A percentile compares a stretch with the other conserved stretches of the same genome.
Conservation (phyloP, 441 rosid genomes). For the Viola pubescens region DNA sequence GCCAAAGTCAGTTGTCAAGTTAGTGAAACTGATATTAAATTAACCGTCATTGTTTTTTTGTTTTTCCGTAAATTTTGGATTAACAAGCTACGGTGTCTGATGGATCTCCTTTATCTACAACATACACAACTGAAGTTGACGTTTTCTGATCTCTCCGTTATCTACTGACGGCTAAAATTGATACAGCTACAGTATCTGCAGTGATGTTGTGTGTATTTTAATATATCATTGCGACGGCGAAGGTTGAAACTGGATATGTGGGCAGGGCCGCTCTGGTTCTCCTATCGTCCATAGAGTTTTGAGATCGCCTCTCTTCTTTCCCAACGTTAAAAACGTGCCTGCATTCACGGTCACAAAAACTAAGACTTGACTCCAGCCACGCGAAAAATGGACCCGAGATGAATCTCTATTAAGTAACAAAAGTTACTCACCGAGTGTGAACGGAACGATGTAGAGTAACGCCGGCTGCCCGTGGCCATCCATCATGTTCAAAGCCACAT, state of each 20-base stretch:
- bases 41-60: no score
- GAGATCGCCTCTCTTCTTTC: constrained; percentile 86
- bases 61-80: no score
- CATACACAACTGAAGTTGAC: constrained; percentile 4
- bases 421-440: constrained; percentile 53
- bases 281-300: constrained; percentile 80
- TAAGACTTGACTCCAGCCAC: neutral
- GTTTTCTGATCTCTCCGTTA: neutral
- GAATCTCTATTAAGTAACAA: neutral
- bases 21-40: no score
- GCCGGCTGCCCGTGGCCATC: constrained; percentile 92
- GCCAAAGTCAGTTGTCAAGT: no score
- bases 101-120: constrained; percentile 5
- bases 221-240: constrained; percentile 10
- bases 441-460: constrained; percentile 75
- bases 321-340: constrained; percentile 77
- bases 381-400: neutral
- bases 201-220: no score
- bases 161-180: neutral
- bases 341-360: constrained; percentile 15
- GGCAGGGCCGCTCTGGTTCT: constrained; percentile 76
- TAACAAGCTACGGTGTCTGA: no score
- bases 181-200: neutral
- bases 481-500: constrained; percentile 73
- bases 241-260: constrained; percentile 59